A percentile compares a stretch with the other conserved stretches of the same genome.
These are phyloP conservation scores for Naganishia randhawae DNA, from an alignment of 768 basidiomycete species.

Conservation along the genomic window DNA sequence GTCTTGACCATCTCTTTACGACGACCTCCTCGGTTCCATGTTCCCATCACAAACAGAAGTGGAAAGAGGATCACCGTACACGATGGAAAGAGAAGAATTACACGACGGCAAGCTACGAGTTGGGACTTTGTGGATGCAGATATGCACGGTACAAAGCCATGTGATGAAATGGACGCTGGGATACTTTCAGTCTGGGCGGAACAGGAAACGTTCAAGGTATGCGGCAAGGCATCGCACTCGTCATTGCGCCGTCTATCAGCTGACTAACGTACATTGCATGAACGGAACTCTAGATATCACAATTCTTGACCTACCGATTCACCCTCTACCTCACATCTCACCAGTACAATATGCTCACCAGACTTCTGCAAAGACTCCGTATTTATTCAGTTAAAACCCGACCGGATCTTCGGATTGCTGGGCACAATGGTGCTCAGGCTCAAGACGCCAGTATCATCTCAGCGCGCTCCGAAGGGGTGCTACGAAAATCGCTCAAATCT, in stretches of 20 bases:
- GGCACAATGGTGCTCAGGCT: slow-evolving; percentile 6
- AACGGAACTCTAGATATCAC: slow-evolving; percentile 11
- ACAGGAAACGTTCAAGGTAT: slow-evolving; percentile 31
- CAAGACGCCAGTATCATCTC: slow-evolving; percentile 19
- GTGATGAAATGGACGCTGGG: slow-evolving; percentile 18
- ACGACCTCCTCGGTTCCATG: slow-evolving; percentile 26
- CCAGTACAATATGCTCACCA: slow-evolving; percentile 19
- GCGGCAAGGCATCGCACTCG: not conserved
- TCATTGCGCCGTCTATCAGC: not conserved
- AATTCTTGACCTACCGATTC: slow-evolving; percentile 29
- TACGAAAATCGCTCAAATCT: slow-evolving; percentile 5
- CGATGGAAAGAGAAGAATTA: slow-evolving; percentile 4
- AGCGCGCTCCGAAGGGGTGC: not conserved
- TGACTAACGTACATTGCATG: not conserved
- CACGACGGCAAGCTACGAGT: not conserved
- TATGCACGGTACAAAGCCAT: not conserved
- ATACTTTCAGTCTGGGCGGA: slow-evolving; percentile 16
- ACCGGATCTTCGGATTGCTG: not conserved
- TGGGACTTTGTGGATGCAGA: slow-evolving; percentile 14
- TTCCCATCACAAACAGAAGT: slow-evolving; percentile 11
- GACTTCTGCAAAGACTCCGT: slow-evolving; percentile 12
- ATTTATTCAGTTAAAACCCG: slow-evolving; percentile 15
- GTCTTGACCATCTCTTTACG: slow-evolving; percentile 29
- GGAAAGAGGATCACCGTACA: slow-evolving; percentile 6
- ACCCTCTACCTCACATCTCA: slow-evolving; percentile 14